Base-by-base conservation (phyloP, 371 early-diverging fungal genomes). In the Haplosporangium sp. region DNA sequence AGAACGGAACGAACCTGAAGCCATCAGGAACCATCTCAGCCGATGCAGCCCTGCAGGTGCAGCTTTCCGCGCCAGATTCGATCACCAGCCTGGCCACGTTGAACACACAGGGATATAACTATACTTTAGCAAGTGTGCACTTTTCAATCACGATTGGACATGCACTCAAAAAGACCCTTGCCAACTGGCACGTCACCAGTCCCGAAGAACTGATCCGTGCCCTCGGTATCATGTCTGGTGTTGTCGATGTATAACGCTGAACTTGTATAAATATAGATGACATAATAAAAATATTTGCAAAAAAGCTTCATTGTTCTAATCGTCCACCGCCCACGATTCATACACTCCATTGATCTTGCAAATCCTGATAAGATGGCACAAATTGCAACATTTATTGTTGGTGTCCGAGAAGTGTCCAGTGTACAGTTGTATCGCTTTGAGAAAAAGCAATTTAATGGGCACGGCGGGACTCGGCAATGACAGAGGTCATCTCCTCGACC, bases 391-490 rank as follows among this genome's bases (percentile, higher is more conserved):
- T 67, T 67, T 67, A 67, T 67, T 65, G 53, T 50, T 59, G 54
- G 60, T 58, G 59, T 52, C 45, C 59, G n/a, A 52, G 52, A 37
- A 23, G 66, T 53, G n/a, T 59, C 48, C 45, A 23, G 36, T 57
- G 16, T 45, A 55, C 41, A 29, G 29, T 4, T 29, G 29, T 29
- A 2, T 29, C 29, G 29, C 4, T 29, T 29, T 29, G 29, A 29
- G 29, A 50, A 42, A 45, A 48, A 42, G 52, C 59, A 45, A 64
- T 76, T 79, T 83, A 83, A 68, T 83, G 81, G 69, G 82, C 82
- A 86, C 99, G 97, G 85, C 99, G 96, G 80, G 96, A 92, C 83
- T 96, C 95, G 77, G 96, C 96, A 74, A 99, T 95, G 83, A 97
- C 93, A 86, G 85, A 85, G 74, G 89, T 85, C 82, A 99, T 92